Percentiles rank a stretch among this genome's conserved stretches.
phyloP scores from a whole-genome alignment of 1,284 basidiomycete species.

The Trichosporon sp. region DNA sequence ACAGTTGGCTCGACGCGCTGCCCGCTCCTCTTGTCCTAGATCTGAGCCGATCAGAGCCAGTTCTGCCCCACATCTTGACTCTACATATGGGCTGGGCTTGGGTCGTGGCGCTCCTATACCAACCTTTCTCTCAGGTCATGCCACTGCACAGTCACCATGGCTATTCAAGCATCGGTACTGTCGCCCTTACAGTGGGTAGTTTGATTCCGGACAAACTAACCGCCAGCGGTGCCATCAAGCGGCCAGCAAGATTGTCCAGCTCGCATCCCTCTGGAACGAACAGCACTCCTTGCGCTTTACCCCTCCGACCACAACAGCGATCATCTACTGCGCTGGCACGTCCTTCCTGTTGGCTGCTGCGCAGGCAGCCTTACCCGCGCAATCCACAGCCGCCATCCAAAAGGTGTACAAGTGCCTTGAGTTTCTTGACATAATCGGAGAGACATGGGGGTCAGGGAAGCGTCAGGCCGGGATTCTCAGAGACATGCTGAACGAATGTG shows the following conservation, averaged over 20 bases:
- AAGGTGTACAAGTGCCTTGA: constrained; percentile 12
- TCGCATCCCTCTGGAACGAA: constrained; percentile 57
- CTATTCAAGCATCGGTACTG: neutral
- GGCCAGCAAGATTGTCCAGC: constrained; percentile 61
- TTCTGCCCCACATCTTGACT: constrained; percentile 61
- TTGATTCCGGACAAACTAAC: neutral
- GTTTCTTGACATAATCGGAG: constrained; percentile 8
- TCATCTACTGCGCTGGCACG: constrained; percentile 63
- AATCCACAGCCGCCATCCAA: constrained; percentile 6
- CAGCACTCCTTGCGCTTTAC: constrained; percentile 61
- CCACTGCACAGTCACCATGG: neutral
- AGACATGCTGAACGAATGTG: constrained; percentile 11
- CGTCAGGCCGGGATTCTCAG: constrained; percentile 16
- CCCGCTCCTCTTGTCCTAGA: constrained; percentile 54
- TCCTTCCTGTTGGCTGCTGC: constrained; percentile 16
- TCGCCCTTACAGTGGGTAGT: constrained; percentile 14
- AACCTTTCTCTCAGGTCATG: constrained; percentile 53
- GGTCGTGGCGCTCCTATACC: constrained; percentile 62
- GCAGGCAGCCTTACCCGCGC: constrained; percentile 9
- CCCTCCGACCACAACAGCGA: constrained; percentile 62
- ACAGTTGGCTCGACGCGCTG: constrained; percentile 59
- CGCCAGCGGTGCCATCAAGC: constrained; percentile 58
- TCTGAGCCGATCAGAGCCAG: constrained; percentile 51
- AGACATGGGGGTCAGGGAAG: constrained; percentile 11
- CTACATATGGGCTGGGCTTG: constrained; percentile 62